Evolutionary conservation across 345 rosid genomes (phyloP).

Genomic region (Jatropha curcas): DNA sequence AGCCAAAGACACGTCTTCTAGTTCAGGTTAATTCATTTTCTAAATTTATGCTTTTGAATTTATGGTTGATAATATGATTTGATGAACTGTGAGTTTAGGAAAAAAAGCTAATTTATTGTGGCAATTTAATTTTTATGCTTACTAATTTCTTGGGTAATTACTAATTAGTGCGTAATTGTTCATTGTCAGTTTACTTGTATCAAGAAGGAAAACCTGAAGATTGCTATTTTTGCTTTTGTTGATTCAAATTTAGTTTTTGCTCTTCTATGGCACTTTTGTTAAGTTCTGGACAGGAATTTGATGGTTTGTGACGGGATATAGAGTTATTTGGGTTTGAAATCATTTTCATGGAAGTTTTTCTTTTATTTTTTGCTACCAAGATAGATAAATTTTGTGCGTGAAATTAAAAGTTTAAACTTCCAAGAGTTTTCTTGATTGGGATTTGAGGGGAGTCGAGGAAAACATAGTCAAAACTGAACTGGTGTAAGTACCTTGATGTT

Average conservation of each 20-base stretch:
- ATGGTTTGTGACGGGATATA: neutral
- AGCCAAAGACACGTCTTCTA: constrained; percentile 3
- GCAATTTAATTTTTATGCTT: too few relatives aligned
- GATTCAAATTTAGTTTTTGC: neutral
- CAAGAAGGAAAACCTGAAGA: neutral
- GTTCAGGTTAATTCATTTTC: constrained; percentile 9
- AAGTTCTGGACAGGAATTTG: neutral
- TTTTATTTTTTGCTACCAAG: too few relatives aligned
- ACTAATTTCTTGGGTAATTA: neutral
- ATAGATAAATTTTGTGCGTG: neutral
- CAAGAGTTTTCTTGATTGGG: neutral
- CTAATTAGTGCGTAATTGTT: neutral
- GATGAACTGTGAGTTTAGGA: too few relatives aligned
- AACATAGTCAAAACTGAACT: neutral
- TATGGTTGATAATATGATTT: too few relatives aligned
- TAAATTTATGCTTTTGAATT: neutral
- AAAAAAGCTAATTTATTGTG: neutral
- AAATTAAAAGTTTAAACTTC: neutral
- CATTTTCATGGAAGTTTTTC: too few relatives aligned
- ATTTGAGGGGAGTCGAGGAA: neutral
- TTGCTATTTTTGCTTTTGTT: neutral
- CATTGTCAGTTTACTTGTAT: neutral
- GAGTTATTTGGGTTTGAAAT: too few relatives aligned
- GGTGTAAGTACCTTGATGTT: neutral
- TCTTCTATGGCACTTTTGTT: neutral